Evolutionary conservation across 768 basidiomycete genomes (phyloP).

Genomic region (Sporobolomyces pararoseus): DNA sequence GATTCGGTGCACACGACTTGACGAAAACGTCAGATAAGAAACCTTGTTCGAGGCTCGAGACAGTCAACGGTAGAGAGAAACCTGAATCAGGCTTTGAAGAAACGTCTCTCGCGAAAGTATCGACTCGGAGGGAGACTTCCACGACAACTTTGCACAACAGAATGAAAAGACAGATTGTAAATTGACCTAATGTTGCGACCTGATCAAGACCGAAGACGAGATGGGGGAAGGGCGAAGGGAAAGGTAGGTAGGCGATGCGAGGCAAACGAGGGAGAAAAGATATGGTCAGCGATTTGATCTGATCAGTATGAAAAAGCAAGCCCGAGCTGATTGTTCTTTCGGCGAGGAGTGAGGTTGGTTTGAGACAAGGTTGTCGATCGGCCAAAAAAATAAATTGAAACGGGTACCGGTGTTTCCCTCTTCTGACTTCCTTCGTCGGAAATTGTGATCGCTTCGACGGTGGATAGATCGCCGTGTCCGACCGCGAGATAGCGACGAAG

Average conservation of each 20-base stretch:
- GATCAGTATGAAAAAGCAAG: neutral
- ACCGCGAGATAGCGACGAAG: too few relatives aligned
- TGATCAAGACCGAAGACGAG: neutral
- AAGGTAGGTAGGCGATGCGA: neutral
- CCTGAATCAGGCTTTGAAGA: too few relatives aligned
- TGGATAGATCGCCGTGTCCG: neutral
- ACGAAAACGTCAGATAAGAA: too few relatives aligned
- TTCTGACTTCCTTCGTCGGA: neutral
- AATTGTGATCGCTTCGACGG: neutral
- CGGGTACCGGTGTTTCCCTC: too few relatives aligned
- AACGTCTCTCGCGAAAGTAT: too few relatives aligned
- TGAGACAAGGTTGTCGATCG: neutral
- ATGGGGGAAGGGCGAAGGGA: neutral
- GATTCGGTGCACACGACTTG: too few relatives aligned
- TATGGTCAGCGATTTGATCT: neutral
- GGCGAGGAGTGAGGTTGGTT: neutral
- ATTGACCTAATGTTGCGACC: conserved; percentile 9
- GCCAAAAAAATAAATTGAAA: neutral
- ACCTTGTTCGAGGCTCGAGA: too few relatives aligned
- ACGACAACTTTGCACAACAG: too few relatives aligned
- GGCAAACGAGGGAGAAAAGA: neutral
- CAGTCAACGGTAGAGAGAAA: too few relatives aligned
- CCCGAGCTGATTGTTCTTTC: neutral
- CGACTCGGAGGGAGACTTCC: too few relatives aligned
- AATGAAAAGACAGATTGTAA: neutral